Base-by-base conservation (phyloP, 163 green algal species). In the Trebouxia gelatinosa region DNA sequence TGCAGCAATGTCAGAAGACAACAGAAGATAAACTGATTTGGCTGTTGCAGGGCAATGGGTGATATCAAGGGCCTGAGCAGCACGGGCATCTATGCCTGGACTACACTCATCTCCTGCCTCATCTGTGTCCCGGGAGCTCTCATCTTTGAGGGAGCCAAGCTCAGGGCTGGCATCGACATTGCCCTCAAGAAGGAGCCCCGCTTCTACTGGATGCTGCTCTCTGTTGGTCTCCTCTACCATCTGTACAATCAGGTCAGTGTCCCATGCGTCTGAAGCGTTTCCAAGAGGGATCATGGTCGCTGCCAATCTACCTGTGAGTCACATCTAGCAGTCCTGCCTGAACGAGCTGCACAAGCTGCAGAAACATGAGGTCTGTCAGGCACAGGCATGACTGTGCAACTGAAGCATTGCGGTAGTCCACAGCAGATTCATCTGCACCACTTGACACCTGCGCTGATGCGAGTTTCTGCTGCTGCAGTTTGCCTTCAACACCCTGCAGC, bases 171-270 rank as follows among this genome's bases (percentile, higher is more conserved):
- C 31, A 83, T 88, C 19, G 77, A 88, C 28, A 66, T 77, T 23
- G 85, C 85, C 19, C 31, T 74, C 6, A 77, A 81, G 32, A 75
- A 70, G 57, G 51, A 82, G 65, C 79, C 80, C 31, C 88, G 91
- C 62, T 99, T 99, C 86, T 94, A 93, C 84, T 85, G 58, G 3
- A 84, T 93, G 72, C 90, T 99, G 58, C 81, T 94, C 51, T 86
- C 83, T 34, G 95, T 99, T 2, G 96, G 96, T 59, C 86, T 99
- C 77, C 91, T 98, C 74, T 99, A 99, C 88, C 96, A 99, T 85
- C 83, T 99, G 64, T 99, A 99, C 93, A 99, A 99, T 87, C 94
- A 97, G 91, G 87, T 95, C 50, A 23, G 51, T 32, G 4, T 23
- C 62, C 26, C 46, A 35, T 64, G 61, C 61, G n/a, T n/a, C n/a